Evolutionary conservation across 106 monocot genomes (phyloP), one percentile per base, ranked within the genome.

Genomic region (Acorus gramineus): DNA sequence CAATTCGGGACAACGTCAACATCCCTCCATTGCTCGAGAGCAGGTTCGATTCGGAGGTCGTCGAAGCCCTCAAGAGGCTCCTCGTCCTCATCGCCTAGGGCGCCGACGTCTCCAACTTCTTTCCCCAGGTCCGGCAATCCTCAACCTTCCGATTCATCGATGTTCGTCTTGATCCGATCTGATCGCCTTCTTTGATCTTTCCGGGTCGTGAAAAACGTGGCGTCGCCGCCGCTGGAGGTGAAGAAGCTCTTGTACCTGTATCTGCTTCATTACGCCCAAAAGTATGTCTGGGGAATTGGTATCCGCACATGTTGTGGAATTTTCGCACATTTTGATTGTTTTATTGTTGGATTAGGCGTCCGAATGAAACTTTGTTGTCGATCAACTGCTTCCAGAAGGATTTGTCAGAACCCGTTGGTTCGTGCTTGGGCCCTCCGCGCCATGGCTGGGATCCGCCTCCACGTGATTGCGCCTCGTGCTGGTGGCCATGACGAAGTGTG

Each of bases 381-480:
- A 86, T 98, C 48, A 98, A 98, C 54, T 92, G 81, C 69, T 98
- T 98, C 65, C 96, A 98, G 77, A 98, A 88, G 65, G 96, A 98
- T 44, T 71, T 98, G 14, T 91, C 91, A 43, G 96, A 98, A 98
- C 61, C 88, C 96, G 42, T 77, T 98, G 54, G 91, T 98, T 49
- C 77, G 96, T 52, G 96, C 96, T 4, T 92, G 87, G 78, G 96
- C 96, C 52, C 73, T 98, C 42, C 91, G 96, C 53, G 77, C 91
- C 44, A 91, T 98, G 85, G 83, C 91, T 46, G 96, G 96, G 45
- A 92, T 98, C 50, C 80, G 87, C 2, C 74, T 98, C 49, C 96
- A 91, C 68, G 77, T 80, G 1, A 85, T 92, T n/a, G 82, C 83
- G 43, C 91, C 96, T 98, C 44, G 74, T 85, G 2, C 71, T 92